A percentile compares a stretch with the other conserved stretches of the same genome.
phyloP scores from a whole-genome alignment of 495 filamentous ascomycete species.

The Aspergillus cavernicola region DNA sequence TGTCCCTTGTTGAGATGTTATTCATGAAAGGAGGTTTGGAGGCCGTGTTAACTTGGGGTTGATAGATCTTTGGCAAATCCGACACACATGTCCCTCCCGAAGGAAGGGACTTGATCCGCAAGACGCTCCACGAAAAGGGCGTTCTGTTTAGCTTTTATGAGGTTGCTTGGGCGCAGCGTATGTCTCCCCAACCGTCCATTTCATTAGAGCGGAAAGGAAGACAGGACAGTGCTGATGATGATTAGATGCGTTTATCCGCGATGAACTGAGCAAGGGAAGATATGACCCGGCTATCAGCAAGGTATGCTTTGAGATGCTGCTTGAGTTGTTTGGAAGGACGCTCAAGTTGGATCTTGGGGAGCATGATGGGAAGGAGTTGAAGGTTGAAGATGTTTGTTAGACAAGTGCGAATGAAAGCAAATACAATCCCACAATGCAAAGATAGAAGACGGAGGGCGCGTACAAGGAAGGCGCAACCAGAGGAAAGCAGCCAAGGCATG shows the following conservation, averaged over 20 bases:
- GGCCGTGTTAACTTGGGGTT: background rate
- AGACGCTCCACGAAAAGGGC: constrained; percentile 73
- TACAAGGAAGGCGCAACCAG: background rate
- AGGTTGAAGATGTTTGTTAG: constrained; percentile 60
- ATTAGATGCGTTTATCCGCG: constrained; percentile 85
- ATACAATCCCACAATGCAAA: no score
- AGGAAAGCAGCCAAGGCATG: no score
- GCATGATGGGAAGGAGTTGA: constrained; percentile 42
- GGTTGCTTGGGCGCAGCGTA: constrained; percentile 83
- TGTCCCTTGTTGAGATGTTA: background rate
- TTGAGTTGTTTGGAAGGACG: constrained; percentile 78
- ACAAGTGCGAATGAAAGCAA: no score
- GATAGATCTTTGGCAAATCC: constrained; percentile 74
- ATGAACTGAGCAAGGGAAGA: constrained; percentile 87
- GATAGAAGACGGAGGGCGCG: background rate
- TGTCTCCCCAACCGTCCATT: constrained; percentile 14
- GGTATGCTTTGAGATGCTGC: constrained; percentile 87
- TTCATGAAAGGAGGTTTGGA: no score
- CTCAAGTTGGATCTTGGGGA: constrained; percentile 74
- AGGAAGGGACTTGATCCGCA: constrained; percentile 81
- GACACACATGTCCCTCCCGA: constrained; percentile 87
- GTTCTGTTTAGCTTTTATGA: constrained; percentile 82
- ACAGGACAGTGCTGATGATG: background rate
- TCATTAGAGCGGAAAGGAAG: background rate
- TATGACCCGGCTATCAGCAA: constrained; percentile 86